Conservation (phyloP, 495 filamentous ascomycete species). For the Penicillium crystallinum region DNA sequence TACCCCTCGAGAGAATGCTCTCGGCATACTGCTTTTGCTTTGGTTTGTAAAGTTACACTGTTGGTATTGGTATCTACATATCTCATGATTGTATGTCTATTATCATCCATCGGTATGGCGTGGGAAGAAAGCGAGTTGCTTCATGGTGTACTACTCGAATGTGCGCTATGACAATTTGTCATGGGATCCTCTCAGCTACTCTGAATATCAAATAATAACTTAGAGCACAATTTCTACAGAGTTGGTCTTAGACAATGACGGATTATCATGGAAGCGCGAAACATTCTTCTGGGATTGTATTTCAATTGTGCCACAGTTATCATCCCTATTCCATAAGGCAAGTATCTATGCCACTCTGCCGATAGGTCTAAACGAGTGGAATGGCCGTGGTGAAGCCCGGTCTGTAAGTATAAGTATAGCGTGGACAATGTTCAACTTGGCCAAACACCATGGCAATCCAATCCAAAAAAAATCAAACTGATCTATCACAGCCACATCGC, state of each 20-base stretch:
- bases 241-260: neutral
- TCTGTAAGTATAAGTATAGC: slow-evolving; percentile 13
- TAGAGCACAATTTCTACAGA: neutral
- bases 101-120: neutral
- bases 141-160: neutral
- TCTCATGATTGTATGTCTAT: slow-evolving; percentile 1
- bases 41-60: neutral
- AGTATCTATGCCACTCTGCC: neutral
- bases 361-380: neutral
- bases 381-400: neutral
- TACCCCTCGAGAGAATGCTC: slow-evolving; percentile 16
- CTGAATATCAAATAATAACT: neutral
- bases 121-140: neutral
- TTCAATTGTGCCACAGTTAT: neutral
- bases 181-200: neutral
- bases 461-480: neutral
- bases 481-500: slow-evolving; percentile 21
- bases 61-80: neutral
- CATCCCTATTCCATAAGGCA: neutral
- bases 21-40: slow-evolving; percentile 1
- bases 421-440: neutral
- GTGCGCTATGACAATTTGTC: neutral
- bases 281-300: neutral
- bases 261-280: neutral
- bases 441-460: neutral